Evolutionary conservation across 1,139 yeast genomes (phyloP).

Genomic region (Suhomyces kunorum): DNA sequence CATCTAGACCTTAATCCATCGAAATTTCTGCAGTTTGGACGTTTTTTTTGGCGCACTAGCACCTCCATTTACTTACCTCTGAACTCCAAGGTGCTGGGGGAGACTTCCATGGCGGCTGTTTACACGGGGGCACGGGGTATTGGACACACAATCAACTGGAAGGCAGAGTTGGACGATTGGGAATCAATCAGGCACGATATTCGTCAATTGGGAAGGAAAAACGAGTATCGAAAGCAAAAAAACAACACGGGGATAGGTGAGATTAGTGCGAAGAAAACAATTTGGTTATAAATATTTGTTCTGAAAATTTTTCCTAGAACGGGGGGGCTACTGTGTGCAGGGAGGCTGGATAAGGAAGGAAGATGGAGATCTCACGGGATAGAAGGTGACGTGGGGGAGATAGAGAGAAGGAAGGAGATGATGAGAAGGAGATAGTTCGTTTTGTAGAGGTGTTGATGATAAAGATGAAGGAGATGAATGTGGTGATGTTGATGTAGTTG

Average conservation of each 20-base stretch:
- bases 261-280: constrained; percentile 6
- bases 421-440: background rate
- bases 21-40: too few species aligned
- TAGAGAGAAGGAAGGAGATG: background rate
- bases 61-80: constrained; percentile 74
- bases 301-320: constrained; percentile 13
- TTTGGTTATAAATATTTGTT: constrained; percentile 12
- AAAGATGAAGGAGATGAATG: background rate
- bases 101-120: constrained; percentile 51
- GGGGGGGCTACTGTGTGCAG: constrained; percentile 11
- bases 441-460: background rate
- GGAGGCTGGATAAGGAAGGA: constrained; percentile 8
- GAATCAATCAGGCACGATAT: constrained; percentile 5
- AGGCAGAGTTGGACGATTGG: background rate
- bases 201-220: constrained; percentile 1
- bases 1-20: too few species aligned
- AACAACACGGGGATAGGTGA: constrained; percentile 1
- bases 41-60: too few species aligned
- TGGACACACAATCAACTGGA: constrained; percentile 6
- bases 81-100: constrained; percentile 65
- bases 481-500: too few species aligned
- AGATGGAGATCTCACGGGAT: constrained; percentile 2
- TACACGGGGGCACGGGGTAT: constrained; percentile 5
- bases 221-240: background rate
- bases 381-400: background rate